Conservation (phyloP, 257 asterid species). For the Cynanchum wilfordii region DNA sequence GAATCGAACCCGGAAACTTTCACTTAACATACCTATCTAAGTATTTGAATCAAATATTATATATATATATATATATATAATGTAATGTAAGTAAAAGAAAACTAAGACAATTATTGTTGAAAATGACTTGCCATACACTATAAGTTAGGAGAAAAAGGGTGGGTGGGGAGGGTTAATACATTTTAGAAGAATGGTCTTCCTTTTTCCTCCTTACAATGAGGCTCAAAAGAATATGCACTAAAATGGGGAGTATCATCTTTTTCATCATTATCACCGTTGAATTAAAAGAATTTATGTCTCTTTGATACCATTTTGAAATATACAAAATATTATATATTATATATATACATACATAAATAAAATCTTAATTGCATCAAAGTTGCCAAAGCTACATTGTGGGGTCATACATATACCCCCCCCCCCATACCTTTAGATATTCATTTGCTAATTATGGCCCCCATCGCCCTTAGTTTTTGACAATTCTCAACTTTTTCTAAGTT, state of each 20-base stretch:
- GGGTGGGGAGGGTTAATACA: background rate
- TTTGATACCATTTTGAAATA: constrained; percentile 19
- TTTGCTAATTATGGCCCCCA: constrained; percentile 38
- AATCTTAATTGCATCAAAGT: constrained; percentile 28
- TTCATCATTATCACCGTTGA: constrained; percentile 32
- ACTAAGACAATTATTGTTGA: background rate
- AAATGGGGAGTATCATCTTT: constrained; percentile 10
- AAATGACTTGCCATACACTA: background rate
- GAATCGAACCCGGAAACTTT: too few species aligned
- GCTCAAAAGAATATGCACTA: constrained; percentile 23
- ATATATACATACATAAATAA: background rate
- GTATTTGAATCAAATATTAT: too few species aligned
- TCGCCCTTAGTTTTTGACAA: constrained; percentile 30
- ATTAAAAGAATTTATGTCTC: constrained; percentile 18
- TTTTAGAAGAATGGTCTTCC: background rate
- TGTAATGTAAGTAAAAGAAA: background rate
- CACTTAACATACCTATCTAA: too few species aligned
- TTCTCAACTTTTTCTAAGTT: constrained; percentile 17
- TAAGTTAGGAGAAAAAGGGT: background rate
- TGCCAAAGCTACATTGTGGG: constrained; percentile 35
- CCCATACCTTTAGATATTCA: constrained; percentile 32
- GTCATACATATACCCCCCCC: constrained; percentile 7
- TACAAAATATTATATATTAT: background rate
- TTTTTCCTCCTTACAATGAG: constrained; percentile 31
- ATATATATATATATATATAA: too few species aligned